phyloP scores from a whole-genome alignment of 345 rosid species.

The Eucalyptus coolabah region DNA sequence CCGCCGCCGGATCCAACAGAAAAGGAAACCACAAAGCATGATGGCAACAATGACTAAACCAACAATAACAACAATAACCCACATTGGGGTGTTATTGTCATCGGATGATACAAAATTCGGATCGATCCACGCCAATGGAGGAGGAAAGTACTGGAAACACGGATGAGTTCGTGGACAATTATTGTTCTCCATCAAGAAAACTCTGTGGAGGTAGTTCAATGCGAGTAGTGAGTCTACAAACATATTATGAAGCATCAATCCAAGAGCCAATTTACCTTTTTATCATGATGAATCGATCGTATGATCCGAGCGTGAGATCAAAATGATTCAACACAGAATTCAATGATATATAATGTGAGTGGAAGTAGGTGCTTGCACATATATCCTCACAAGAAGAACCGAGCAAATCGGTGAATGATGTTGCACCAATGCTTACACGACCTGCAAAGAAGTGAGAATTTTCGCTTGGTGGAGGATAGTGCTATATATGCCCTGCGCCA shows the following conservation, averaged over 20 bases:
- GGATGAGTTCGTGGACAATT: background rate
- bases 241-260: background rate
- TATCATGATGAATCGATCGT: background rate
- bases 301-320: background rate
- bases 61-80: background rate
- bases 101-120: background rate
- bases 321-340: background rate
- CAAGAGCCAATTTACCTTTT: background rate
- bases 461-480: background rate
- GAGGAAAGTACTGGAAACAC: background rate
- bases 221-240: background rate
- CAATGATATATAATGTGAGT: accelerated
- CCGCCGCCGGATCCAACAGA: background rate
- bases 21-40: background rate
- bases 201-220: background rate
- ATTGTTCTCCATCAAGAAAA: background rate
- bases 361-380: background rate
- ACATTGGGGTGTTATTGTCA: background rate
- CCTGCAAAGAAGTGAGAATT: background rate
- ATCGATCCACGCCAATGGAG: background rate
- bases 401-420: background rate
- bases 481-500: background rate
- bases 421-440: background rate
- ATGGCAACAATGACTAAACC: background rate
- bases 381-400: background rate